phyloP scores from a whole-genome alignment of 2,329 filamentous ascomycete genomes.

The Clonostachys sp. region DNA sequence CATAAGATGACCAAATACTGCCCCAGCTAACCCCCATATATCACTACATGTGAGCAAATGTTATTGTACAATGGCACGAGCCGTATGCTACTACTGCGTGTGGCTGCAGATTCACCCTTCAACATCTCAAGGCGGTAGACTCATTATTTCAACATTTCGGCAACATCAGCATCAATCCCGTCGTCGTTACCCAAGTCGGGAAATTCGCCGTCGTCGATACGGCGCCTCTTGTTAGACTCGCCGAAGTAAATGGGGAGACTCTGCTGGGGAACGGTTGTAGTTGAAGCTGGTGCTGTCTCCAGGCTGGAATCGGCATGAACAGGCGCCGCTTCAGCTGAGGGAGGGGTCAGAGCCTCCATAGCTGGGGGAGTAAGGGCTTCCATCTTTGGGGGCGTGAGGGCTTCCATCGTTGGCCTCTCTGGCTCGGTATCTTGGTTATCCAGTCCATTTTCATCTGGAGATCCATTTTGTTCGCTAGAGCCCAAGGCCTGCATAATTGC shows the following conservation, averaged over 20 bases:
- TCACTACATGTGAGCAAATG: no score
- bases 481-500: conserved; percentile 83
- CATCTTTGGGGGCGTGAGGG: conserved; percentile 57
- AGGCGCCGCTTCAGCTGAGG: conserved; percentile 10
- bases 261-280: conserved; percentile 32
- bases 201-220: conserved; percentile 46
- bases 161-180: conserved; percentile 52
- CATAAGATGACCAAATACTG: no score
- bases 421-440: conserved; percentile 50
- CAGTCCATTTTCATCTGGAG: conserved; percentile 33
- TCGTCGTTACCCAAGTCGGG: conserved; percentile 50
- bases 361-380: conserved; percentile 11
- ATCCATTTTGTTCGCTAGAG: conserved; percentile 46
- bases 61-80: no score
- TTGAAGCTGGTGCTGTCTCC: neutral
- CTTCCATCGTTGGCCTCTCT: conserved; percentile 64
- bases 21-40: no score
- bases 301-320: neutral
- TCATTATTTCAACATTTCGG: conserved; percentile 42
- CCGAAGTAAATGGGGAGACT: conserved; percentile 43
- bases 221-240: conserved; percentile 52
- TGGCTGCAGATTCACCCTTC: no score
- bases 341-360: conserved; percentile 12
- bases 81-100: no score
- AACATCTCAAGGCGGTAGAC: no score